A percentile compares a stretch with the other conserved stretches of the same genome.
These are phyloP conservation scores for Penicillium sp. DNA, from an alignment of 2,329 filamentous ascomycete genomes.

Conservation along the genomic window DNA sequence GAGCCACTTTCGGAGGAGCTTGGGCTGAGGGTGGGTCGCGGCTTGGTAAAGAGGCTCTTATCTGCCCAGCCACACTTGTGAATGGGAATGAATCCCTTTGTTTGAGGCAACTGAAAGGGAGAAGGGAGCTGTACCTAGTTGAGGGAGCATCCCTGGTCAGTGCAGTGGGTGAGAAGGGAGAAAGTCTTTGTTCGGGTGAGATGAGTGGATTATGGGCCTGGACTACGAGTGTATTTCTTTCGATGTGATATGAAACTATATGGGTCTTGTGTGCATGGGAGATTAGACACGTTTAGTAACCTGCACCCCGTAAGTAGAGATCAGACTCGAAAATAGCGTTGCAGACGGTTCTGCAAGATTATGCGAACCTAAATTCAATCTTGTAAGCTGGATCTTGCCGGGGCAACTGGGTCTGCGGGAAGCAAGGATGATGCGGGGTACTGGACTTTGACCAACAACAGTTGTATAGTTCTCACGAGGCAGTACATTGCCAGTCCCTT, in stretches of 20 bases:
- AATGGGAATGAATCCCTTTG: constrained; percentile 4
- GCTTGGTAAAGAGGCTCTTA: neutral
- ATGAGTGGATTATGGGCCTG: neutral
- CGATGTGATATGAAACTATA: neutral
- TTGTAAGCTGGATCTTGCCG: neutral
- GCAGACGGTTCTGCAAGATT: constrained; percentile 19
- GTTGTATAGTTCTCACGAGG: neutral
- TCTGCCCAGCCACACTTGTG: neutral
- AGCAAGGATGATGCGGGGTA: constrained; percentile 14
- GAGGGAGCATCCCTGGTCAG: neutral
- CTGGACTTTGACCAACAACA: neutral
- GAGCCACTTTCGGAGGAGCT: neutral
- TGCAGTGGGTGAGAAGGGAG: neutral
- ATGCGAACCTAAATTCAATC: constrained; percentile 13
- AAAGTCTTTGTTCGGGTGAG: neutral
- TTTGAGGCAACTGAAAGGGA: neutral
- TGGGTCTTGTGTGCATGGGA: neutral
- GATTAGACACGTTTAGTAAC: neutral
- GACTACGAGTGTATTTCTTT: neutral
- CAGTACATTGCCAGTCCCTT: neutral
- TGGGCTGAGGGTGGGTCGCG: neutral
- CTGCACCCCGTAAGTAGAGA: constrained; percentile 17
- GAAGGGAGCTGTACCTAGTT: neutral
- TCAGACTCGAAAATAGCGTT: neutral
- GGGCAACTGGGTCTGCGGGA: constrained; percentile 2